Conservation (phyloP, 169 alveolate genomes). For the Eimeria necatrix region DNA sequence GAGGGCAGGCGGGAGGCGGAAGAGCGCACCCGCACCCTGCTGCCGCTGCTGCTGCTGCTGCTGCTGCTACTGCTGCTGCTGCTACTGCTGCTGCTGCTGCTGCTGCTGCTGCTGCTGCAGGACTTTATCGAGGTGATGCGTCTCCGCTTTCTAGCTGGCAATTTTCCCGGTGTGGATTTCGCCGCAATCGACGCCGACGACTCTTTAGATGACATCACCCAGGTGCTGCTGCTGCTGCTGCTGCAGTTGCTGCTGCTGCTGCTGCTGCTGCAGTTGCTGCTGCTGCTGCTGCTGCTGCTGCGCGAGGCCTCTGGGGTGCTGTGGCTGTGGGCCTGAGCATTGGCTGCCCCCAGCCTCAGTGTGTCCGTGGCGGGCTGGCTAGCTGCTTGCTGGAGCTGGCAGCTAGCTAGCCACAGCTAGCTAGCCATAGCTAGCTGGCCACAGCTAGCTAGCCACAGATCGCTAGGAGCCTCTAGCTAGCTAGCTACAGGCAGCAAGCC, state of each 20-base stretch:
- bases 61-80: no score
- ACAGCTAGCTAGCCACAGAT: no score
- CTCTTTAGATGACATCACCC: neutral
- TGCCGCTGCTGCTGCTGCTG: no score
- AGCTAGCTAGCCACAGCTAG: neutral
- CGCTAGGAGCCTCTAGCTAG: no score
- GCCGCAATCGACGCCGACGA: neutral
- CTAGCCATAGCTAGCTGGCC: no score
- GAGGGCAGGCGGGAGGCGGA: no score
- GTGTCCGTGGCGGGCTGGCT: neutral
- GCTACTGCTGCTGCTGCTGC: no score
- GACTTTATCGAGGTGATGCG: neutral
- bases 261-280: neutral
- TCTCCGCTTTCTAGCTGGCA: neutral
- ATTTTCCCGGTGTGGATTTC: neutral
- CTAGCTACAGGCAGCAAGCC: no score
- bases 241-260: neutral
- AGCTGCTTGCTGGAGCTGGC: neutral
- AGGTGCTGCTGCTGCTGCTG: neutral
- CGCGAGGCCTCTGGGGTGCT: no score
- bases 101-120: neutral
- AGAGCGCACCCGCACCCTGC: no score
- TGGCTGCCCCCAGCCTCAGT: no score
- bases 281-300: neutral
- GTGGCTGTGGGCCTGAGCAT: no score